Conservation (phyloP, 352 stramenopile genomes). For the Thalassiosira mediterranea region DNA sequence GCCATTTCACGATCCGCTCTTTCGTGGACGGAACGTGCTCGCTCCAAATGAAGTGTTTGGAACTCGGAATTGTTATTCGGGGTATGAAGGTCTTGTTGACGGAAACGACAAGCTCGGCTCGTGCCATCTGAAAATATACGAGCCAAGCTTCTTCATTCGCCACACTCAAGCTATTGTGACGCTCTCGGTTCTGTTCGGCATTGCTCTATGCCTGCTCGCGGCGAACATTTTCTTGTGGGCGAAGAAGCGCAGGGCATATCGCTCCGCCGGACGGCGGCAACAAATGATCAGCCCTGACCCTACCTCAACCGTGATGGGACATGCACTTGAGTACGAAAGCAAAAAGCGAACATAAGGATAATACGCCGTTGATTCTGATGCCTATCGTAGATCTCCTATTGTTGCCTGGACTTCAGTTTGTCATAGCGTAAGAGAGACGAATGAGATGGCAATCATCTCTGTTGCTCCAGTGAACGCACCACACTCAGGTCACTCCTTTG, state of each 20-base stretch:
- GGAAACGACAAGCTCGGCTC: slow-evolving; percentile 88
- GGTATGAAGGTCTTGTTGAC: slow-evolving; percentile 93
- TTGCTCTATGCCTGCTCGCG: slow-evolving; percentile 16
- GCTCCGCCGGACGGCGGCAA: no score
- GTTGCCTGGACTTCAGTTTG: neutral
- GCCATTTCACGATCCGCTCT: slow-evolving; percentile 75
- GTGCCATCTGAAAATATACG: slow-evolving; percentile 95
- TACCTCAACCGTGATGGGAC: no score
- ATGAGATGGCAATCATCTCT: no score
- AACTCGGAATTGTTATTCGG: slow-evolving; percentile 89
- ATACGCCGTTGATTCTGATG: neutral
- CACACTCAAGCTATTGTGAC: slow-evolving; percentile 42
- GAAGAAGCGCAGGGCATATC: no score
- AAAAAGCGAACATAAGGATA: slow-evolving; percentile 28
- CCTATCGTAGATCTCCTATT: slow-evolving; percentile 1
- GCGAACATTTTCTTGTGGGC: slow-evolving; percentile 21
- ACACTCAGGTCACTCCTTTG: no score
- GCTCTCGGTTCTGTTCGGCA: slow-evolving; percentile 14
- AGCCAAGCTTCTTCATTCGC: slow-evolving; percentile 79
- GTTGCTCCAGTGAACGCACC: no score
- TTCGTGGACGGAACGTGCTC: slow-evolving; percentile 66
- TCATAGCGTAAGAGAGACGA: no score
- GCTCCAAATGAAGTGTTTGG: slow-evolving; percentile 90
- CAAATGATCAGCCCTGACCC: no score
- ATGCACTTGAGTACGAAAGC: slow-evolving; percentile 27